phyloP scores from a whole-genome alignment of 2,329 filamentous ascomycete genomes.

The Talaromyces sp. region DNA sequence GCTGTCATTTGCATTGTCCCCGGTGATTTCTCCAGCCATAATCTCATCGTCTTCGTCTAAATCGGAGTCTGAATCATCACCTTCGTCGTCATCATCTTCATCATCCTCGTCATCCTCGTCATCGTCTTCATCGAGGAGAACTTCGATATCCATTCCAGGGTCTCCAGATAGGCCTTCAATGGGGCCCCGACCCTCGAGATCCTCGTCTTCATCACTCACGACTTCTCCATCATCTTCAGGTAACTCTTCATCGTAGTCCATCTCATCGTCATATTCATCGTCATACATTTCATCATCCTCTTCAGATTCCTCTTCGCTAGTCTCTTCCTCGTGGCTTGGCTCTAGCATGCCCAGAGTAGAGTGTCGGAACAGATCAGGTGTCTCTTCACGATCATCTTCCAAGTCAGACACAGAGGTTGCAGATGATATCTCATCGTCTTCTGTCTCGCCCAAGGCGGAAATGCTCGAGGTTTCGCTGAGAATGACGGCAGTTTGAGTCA shows the following conservation, averaged over 20 bases:
- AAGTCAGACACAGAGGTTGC: conserved; percentile 84
- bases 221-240: conserved; percentile 76
- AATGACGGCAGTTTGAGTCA: conserved; percentile 81
- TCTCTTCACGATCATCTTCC: conserved; percentile 84
- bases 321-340: conserved; percentile 72
- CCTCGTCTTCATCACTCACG: conserved; percentile 83
- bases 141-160: conserved; percentile 68
- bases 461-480: conserved; percentile 78
- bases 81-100: conserved; percentile 55
- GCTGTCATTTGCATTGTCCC: conserved; percentile 50
- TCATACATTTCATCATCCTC: conserved; percentile 93
- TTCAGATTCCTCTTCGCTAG: conserved; percentile 64
- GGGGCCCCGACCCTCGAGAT: conserved; percentile 71
- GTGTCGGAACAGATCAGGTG: conserved; percentile 93
- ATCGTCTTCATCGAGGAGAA: conserved; percentile 72
- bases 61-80: conserved; percentile 55
- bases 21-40: conserved; percentile 51
- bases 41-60: conserved; percentile 48
- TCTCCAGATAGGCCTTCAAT: conserved; percentile 61
- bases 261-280: conserved; percentile 80
- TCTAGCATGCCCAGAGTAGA: conserved; percentile 94
- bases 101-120: conserved; percentile 60
- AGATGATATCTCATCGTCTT: conserved; percentile 83
- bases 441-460: conserved; percentile 60
- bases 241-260: conserved; percentile 85